Conservation (phyloP, 768 basidiomycete genomes). For the Russula virescens region DNA sequence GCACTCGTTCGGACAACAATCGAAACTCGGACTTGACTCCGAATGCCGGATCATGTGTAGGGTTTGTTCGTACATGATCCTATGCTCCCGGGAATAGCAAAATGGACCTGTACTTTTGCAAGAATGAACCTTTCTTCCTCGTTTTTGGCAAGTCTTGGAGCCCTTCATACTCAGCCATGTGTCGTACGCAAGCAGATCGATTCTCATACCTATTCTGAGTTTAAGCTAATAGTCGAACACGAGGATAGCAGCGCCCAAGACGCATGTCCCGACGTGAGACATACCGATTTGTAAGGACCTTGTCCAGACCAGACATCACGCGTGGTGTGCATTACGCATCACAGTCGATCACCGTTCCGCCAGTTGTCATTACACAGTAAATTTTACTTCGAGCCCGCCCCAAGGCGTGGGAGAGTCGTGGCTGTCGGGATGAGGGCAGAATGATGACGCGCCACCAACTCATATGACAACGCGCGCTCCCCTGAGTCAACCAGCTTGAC, state of each 20-base stretch:
- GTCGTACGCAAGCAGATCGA: conserved; percentile 1
- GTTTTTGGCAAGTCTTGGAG: background rate
- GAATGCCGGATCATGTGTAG: background rate
- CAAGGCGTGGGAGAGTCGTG: background rate
- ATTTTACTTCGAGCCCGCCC: background rate
- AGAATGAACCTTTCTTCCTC: background rate
- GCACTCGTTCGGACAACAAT: background rate
- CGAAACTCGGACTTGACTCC: background rate
- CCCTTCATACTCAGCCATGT: background rate
- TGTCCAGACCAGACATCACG: no score
- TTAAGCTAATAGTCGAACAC: background rate
- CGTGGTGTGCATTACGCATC: background rate
- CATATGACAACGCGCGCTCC: background rate
- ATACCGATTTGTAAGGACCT: background rate
- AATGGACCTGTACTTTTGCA: background rate
- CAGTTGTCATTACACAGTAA: background rate
- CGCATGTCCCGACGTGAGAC: background rate
- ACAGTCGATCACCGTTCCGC: background rate
- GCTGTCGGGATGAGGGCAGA: background rate
- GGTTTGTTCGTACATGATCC: background rate
- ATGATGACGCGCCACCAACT: conserved; percentile 5
- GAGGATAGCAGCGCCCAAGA: conserved; percentile 1
- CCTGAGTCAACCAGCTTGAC: conserved; percentile 2
- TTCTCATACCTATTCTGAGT: background rate
- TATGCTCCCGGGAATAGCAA: no score